phyloP scores from a whole-genome alignment of 441 rosid genomes.

The Flueggea neowawraea region DNA sequence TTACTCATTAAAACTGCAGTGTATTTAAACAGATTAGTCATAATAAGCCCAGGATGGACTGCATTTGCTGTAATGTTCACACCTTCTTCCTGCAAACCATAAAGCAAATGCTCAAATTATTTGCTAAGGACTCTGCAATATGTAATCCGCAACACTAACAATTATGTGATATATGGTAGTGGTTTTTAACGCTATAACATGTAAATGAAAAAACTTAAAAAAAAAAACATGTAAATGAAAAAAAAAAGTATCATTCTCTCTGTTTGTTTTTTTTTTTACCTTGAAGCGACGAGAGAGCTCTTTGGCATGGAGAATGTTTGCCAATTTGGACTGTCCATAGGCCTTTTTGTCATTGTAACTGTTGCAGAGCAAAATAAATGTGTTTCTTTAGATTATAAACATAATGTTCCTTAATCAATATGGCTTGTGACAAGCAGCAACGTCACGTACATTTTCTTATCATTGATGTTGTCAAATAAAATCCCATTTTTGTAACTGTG shows the following conservation, averaged over 20 bases:
- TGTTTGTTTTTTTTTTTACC: slow-evolving; percentile 26
- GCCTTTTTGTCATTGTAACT: slow-evolving; percentile 86
- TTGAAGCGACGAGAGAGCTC: slow-evolving; percentile 79
- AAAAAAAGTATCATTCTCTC: neutral
- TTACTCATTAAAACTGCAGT: slow-evolving; percentile 51
- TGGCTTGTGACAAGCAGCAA: neutral
- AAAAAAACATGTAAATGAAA: neutral
- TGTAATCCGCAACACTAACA: too few species aligned
- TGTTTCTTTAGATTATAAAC: neutral
- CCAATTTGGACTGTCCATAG: slow-evolving; percentile 89
- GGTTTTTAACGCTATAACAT: too few species aligned
- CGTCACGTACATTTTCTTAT: neutral
- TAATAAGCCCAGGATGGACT: slow-evolving; percentile 85
- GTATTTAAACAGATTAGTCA: slow-evolving; percentile 71
- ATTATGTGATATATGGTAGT: too few species aligned
- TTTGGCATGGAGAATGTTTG: slow-evolving; percentile 76
- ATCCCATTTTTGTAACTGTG: slow-evolving; percentile 64
- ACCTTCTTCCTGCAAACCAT: slow-evolving; percentile 57
- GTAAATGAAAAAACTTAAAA: too few species aligned
- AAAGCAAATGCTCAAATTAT: too few species aligned
- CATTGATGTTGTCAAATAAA: slow-evolving; percentile 46
- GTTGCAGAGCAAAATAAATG: slow-evolving; percentile 6
- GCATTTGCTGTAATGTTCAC: slow-evolving; percentile 76
- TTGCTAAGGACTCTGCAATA: too few species aligned
- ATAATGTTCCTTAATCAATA: too few species aligned